A percentile compares a stretch with the other conserved stretches of the same genome.
Evolutionary conservation across 257 asterid genomes (phyloP).

Genomic region (Ehretia macrophylla): DNA sequence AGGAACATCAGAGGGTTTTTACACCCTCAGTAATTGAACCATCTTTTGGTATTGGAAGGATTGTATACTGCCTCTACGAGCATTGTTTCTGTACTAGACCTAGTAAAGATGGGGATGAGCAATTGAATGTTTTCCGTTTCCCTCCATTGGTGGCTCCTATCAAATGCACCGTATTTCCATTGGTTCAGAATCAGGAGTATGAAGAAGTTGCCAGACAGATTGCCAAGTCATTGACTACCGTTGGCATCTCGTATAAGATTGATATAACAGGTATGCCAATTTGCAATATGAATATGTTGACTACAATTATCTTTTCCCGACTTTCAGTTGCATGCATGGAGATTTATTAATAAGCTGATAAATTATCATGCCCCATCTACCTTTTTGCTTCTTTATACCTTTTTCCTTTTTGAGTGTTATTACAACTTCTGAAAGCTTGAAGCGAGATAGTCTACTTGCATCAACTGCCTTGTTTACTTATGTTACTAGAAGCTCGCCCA

Average conservation of each 20-base stretch:
- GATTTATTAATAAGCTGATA: no score
- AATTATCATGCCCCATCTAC: no score
- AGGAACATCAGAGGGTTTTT: slow-evolving; percentile 76
- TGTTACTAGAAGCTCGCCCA: no score
- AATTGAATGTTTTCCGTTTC: slow-evolving; percentile 64
- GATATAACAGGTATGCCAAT: slow-evolving; percentile 59
- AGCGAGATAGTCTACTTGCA: no score
- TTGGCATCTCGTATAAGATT: slow-evolving; percentile 67
- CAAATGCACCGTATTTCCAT: slow-evolving; percentile 79
- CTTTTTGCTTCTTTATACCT: no score
- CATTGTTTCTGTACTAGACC: slow-evolving; percentile 73
- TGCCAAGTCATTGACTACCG: slow-evolving; percentile 49
- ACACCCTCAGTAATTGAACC: slow-evolving; percentile 87
- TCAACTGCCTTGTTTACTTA: no score
- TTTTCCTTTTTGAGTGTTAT: no score
- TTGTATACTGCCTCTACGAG: slow-evolving; percentile 72
- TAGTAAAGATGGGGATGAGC: slow-evolving; percentile 72
- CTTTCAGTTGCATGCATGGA: no score
- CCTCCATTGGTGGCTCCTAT: slow-evolving; percentile 75
- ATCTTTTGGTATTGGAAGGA: slow-evolving; percentile 79
- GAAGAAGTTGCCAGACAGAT: slow-evolving; percentile 63
- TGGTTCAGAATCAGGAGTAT: slow-evolving; percentile 62
- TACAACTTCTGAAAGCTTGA: no score
- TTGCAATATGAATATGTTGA: no score
- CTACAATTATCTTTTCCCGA: no score